Conservation (phyloP, 2,329 filamentous ascomycete genomes). For the Pseudogymnoascus sp. region DNA sequence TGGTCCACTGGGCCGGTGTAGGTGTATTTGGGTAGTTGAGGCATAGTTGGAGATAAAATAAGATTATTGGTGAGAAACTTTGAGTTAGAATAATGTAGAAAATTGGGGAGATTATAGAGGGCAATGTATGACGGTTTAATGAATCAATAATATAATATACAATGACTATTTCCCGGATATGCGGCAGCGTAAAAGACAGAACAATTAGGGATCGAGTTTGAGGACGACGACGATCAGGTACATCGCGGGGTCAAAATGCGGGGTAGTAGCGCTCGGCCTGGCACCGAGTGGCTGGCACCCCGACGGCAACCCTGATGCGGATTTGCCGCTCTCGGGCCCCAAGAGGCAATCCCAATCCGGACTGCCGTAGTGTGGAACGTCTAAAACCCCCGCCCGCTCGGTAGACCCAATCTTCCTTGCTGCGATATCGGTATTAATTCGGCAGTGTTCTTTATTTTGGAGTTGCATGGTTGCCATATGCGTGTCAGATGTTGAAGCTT, state of each 20-base stretch:
- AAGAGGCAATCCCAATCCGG: neutral
- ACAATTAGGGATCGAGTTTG: neutral
- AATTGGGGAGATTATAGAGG: neutral
- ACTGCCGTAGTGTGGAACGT: neutral
- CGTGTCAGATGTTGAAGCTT: neutral
- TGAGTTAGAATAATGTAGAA: neutral
- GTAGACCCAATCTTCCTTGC: no score
- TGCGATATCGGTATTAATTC: neutral
- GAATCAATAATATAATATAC: neutral
- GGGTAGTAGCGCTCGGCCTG: neutral
- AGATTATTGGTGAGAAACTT: neutral
- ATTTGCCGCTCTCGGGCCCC: neutral
- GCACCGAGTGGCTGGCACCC: neutral
- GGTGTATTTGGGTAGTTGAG: constrained; percentile 18
- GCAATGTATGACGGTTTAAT: neutral
- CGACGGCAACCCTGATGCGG: neutral
- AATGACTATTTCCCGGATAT: neutral
- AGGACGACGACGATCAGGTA: neutral
- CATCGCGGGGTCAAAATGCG: neutral
- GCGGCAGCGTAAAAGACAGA: neutral
- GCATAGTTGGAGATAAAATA: neutral
- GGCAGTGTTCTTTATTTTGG: neutral
- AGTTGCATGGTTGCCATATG: neutral
- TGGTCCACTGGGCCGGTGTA: constrained; percentile 32
- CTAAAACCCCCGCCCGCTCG: neutral